Evolutionary conservation across 164 flowering plant genomes (phyloP).

Genomic region (Berberis thunbergii): DNA sequence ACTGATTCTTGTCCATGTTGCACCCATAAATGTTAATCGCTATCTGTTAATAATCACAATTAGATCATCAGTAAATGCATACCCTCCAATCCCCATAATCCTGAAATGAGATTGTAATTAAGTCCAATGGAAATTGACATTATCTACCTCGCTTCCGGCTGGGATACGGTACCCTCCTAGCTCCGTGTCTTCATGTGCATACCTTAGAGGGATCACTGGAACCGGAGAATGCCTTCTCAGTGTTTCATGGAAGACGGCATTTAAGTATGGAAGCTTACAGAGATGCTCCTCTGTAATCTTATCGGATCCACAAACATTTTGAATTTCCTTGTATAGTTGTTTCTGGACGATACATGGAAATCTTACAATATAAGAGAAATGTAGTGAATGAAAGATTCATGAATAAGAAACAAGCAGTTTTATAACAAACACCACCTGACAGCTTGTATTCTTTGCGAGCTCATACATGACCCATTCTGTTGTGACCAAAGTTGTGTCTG

Average conservation of each 20-base stretch:
- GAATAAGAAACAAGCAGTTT: slow-evolving; percentile 40
- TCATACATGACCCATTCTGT: slow-evolving; percentile 96
- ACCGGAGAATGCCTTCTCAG: slow-evolving; percentile 74
- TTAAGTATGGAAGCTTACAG: slow-evolving; percentile 55
- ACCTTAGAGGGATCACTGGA: slow-evolving; percentile 66
- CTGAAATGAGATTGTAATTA: slow-evolving; percentile 24
- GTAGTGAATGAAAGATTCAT: background rate
- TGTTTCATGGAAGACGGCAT: slow-evolving; percentile 84
- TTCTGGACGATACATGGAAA: slow-evolving; percentile 26
- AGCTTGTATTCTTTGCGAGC: slow-evolving; percentile 48
- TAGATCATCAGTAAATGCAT: slow-evolving; percentile 20
- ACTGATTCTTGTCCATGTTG: slow-evolving; percentile 72
- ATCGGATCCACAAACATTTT: slow-evolving; percentile 49
- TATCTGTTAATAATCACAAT: slow-evolving; percentile 33
- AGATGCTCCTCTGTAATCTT: slow-evolving; percentile 60
- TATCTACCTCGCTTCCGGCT: slow-evolving; percentile 66
- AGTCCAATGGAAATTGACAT: slow-evolving; percentile 19
- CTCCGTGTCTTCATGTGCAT: slow-evolving; percentile 78
- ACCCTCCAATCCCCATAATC: slow-evolving; percentile 22
- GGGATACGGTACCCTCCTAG: slow-evolving; percentile 74
- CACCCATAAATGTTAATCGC: slow-evolving; percentile 85
- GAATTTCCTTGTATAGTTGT: slow-evolving; percentile 42
- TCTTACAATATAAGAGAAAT: background rate
- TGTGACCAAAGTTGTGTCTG: slow-evolving; percentile 73
- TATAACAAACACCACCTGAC: slow-evolving; percentile 42